Evolutionary conservation across 257 asterid genomes (phyloP).

Genomic region (Paraleonurus japonicus): DNA sequence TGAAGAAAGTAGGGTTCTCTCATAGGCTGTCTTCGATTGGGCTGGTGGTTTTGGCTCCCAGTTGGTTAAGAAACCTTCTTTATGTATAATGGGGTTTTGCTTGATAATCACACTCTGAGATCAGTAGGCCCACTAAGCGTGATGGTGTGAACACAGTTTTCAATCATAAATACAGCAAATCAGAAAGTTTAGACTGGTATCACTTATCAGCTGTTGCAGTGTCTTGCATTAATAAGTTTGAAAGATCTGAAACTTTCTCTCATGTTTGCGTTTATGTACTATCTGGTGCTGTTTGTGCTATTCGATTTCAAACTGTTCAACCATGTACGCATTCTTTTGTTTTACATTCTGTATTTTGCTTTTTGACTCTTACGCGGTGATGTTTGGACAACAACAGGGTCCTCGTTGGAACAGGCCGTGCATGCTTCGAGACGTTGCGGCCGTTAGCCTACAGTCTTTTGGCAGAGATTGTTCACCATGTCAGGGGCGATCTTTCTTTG

Average conservation of each 20-base stretch:
- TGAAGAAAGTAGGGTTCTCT: neutral
- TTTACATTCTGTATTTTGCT: slow-evolving; percentile 12
- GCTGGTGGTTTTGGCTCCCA: neutral
- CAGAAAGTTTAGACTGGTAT: slow-evolving; percentile 16
- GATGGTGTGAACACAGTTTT: neutral
- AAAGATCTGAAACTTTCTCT: neutral
- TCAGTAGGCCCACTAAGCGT: neutral
- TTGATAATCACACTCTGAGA: slow-evolving; percentile 9
- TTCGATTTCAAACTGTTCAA: slow-evolving; percentile 5
- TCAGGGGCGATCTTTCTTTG: slow-evolving; percentile 89
- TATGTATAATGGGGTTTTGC: neutral
- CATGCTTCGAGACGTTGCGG: slow-evolving; percentile 96
- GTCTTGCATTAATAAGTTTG: slow-evolving; percentile 20
- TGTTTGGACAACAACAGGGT: slow-evolving; percentile 59
- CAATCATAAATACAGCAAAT: neutral
- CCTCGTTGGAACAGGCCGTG: slow-evolving; percentile 97
- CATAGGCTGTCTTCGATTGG: neutral
- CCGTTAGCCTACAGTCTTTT: slow-evolving; percentile 98
- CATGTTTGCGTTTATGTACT: slow-evolving; percentile 2
- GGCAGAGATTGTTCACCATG: slow-evolving; percentile 99
- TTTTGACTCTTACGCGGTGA: slow-evolving; percentile 21
- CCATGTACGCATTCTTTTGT: slow-evolving; percentile 5
- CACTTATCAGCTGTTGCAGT: slow-evolving; percentile 8
- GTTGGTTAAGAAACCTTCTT: slow-evolving; percentile 13
- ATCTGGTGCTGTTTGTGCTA: slow-evolving; percentile 18